A percentile compares a stretch with the other conserved stretches of the same genome.
phyloP scores from a whole-genome alignment of 371 early-diverging fungal genomes.

The Mucor lusitanicus region DNA sequence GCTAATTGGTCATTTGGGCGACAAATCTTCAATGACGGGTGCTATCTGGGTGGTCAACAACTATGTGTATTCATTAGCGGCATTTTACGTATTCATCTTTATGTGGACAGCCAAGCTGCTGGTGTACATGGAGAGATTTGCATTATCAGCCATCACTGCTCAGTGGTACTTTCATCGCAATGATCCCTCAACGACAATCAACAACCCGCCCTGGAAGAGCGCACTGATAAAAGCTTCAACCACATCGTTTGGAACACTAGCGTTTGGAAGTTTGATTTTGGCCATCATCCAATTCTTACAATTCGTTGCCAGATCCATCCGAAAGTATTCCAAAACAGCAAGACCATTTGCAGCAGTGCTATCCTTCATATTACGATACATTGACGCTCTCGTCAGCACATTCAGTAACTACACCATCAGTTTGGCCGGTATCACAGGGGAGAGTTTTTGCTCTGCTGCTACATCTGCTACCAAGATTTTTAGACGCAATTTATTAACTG shows the following conservation, averaged over 20 bases:
- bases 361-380: slow-evolving; percentile 22
- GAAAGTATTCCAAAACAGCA: slow-evolving; percentile 41
- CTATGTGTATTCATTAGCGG: slow-evolving; percentile 52
- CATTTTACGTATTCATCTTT: slow-evolving; percentile 67
- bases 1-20: slow-evolving; percentile 57
- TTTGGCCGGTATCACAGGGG: slow-evolving; percentile 73
- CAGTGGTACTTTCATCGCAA: slow-evolving; percentile 79
- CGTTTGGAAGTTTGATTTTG: slow-evolving; percentile 69
- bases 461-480: slow-evolving; percentile 70
- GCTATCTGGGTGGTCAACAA: slow-evolving; percentile 56
- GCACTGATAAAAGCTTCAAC: slow-evolving; percentile 55
- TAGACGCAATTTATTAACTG: slow-evolving; percentile 70
- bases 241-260: slow-evolving; percentile 71
- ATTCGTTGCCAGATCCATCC: slow-evolving; percentile 42
- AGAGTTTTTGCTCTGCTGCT: slow-evolving; percentile 62
- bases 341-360: slow-evolving; percentile 33
- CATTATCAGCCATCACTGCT: slow-evolving; percentile 71
- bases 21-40: slow-evolving; percentile 13
- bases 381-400: slow-evolving; percentile 58
- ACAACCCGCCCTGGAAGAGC: slow-evolving; percentile 42
- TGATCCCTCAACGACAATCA: slow-evolving; percentile 30
- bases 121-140: slow-evolving; percentile 69
- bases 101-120: slow-evolving; percentile 77
- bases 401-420: slow-evolving; percentile 75
- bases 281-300: slow-evolving; percentile 62